phyloP scores from a whole-genome alignment of 2,329 filamentous ascomycete genomes.

The Aspergillus amoenus region DNA sequence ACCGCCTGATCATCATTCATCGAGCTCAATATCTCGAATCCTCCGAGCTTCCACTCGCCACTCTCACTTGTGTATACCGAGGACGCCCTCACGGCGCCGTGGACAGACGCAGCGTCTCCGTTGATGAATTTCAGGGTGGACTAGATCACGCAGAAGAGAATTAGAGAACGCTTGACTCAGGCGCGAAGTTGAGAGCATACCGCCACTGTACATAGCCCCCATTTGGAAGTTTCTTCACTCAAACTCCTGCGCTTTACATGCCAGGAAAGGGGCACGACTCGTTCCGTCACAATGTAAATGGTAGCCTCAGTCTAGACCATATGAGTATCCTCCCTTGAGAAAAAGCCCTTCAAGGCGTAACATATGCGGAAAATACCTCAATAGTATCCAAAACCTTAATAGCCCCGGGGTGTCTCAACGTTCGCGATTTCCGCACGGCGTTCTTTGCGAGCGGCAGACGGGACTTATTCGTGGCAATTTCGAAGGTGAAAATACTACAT shows the following conservation, averaged over 20 bases:
- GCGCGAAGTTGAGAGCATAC: conserved; percentile 45
- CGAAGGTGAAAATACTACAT: conserved; percentile 97
- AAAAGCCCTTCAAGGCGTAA: background rate
- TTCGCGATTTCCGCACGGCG: conserved; percentile 89
- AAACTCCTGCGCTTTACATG: conserved; percentile 84
- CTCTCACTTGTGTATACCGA: conserved; percentile 94
- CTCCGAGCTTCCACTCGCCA: conserved; percentile 95
- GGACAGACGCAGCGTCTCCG: conserved; percentile 84
- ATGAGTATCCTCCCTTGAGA: conserved; percentile 13
- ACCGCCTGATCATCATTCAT: conserved; percentile 94
- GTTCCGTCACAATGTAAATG: conserved; percentile 94
- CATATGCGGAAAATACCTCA: conserved; percentile 62
- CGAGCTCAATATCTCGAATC: conserved; percentile 89
- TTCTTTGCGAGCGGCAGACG: conserved; percentile 86
- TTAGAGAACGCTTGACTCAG: background rate
- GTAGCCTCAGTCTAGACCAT: conserved; percentile 77
- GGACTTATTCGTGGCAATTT: conserved; percentile 76
- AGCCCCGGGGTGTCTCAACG: conserved; percentile 88
- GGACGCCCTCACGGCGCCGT: conserved; percentile 79
- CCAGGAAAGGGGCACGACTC: conserved; percentile 83
- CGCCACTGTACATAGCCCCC: conserved; percentile 85
- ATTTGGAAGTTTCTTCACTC: conserved; percentile 91
- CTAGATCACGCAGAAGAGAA: conserved; percentile 40
- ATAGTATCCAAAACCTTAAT: conserved; percentile 92
- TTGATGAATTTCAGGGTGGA: conserved; percentile 96